Evolutionary conservation across 768 basidiomycete species (phyloP), one percentile per base, ranked within the genome.

Genomic region (Phylloporus sp.): DNA sequence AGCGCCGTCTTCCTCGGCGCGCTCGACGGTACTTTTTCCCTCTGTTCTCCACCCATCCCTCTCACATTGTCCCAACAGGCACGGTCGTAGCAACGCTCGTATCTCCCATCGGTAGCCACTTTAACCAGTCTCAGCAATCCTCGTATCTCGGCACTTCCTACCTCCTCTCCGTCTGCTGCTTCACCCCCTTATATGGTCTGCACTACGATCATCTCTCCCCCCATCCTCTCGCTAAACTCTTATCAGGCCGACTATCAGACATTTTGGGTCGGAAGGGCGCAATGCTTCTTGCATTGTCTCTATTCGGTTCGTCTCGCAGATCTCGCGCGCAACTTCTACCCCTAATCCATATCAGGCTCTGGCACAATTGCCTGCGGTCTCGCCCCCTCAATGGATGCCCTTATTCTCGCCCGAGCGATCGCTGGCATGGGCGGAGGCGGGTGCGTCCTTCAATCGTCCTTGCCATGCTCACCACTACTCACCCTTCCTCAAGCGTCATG

Each of bases 361-460:
- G 94, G 94, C 18, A 97, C 92, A 2, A 72, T 90, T 33, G 73
- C 84, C 14, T 97, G 93, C 61, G 95, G 90, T 2, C 55, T 93
- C 33, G 94, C 91, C 33, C 81, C 86, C 9, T 86, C 84, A 6
- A 95, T 97, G 93, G 76, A 80, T 52, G 64, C 75, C 11, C 76
- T 96, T 43, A 90, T 95, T 51, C 74, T 75, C 33, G 88, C 86
- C 46, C 80, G 94, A 11, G 82, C 89, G 4, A 68, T 96, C 35
- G 91, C 93, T 22, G 93, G 93, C 39, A 89, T 90, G 81, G 92
- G 90, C 46, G 90, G 92, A 46, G 92, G 90, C 66, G 86, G 90
- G 82, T 89, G 63, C 67, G 84, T 79, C 20, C 4, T 32, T 39
- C 32, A 35, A 11, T 38, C 24, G 8, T 9, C 6, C 21, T 28